Base-by-base conservation (phyloP, 1,139 yeast genomes). In the Scheffersomyces parashehatae region DNA sequence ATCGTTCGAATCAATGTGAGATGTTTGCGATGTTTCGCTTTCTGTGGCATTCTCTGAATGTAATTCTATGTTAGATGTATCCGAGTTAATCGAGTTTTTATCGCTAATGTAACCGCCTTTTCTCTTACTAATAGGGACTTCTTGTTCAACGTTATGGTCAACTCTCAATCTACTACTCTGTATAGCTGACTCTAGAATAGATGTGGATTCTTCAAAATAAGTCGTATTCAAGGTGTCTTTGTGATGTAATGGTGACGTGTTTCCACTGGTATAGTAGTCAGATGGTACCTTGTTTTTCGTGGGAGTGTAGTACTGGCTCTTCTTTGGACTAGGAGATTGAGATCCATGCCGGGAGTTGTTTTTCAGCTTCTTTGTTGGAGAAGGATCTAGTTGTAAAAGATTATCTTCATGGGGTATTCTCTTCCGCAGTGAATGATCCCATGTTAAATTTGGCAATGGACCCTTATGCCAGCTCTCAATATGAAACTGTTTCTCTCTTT, bases 331-430 rank as follows among this genome's bases (percentile, higher is more conserved):
- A 6, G 35, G 20, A 15, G 20, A 20, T 31, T 13, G 16, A 14
- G 35, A 31, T 20, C n/a, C 35, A 14, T 10, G 10, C 9, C 7
- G 24, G 5, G 16, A n/a, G 5, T 14, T 14, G 3, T 15, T 14
- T 7, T 31, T 31, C 10, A 16, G 20, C 20, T 50, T 56, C 37
- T 62, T 64, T 1, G 64, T 55, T 2, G 69, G 73, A 0, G 74
- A 68, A 2, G 72, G 70, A 29, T 62, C 60, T 20, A 69, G 51
- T 13, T 62, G 47, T 37, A 67, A 47, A 13, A 66, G 49, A 31
- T 66, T 65, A 42, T 62, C 66, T 14, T 50, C 55, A 20, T 45
- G 38, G 10, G 42, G 40, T 3, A 29, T 32, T 30, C 44, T 28
- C 28, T 39, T 41, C 26, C 26, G 5, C 26, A 20, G 26, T 20